Evolutionary conservation across 2,329 filamentous ascomycete genomes (phyloP).

Genomic region (Chaetomiaceae sp.): DNA sequence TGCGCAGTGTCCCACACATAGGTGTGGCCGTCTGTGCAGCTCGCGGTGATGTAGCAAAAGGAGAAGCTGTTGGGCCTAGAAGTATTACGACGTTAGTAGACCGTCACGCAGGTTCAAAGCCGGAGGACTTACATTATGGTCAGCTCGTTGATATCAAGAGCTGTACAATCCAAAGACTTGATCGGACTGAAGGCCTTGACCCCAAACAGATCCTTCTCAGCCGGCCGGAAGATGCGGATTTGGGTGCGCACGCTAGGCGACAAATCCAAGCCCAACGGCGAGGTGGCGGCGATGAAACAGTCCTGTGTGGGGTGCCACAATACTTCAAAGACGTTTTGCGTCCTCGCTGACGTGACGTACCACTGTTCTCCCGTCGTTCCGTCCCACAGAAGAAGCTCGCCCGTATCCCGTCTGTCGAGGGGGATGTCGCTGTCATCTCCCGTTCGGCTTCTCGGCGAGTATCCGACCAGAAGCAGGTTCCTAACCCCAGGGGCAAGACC

Average conservation of each 20-base stretch:
- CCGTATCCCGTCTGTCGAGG: constrained; percentile 50
- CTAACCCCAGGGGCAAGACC: constrained; percentile 41
- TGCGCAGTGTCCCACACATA: constrained; percentile 60
- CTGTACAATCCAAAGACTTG: constrained; percentile 54
- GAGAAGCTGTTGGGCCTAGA: constrained; percentile 45
- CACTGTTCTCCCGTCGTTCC: constrained; percentile 40
- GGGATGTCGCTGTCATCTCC: constrained; percentile 55
- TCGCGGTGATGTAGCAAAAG: constrained; percentile 54
- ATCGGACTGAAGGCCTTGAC: constrained; percentile 40
- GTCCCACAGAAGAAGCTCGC: constrained; percentile 59
- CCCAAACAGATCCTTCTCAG: constrained; percentile 27
- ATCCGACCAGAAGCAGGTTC: constrained; percentile 56
- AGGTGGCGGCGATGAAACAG: constrained; percentile 54
- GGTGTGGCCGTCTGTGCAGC: constrained; percentile 56
- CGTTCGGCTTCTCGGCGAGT: constrained; percentile 53
- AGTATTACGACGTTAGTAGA: constrained; percentile 23
- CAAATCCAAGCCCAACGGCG: constrained; percentile 43
- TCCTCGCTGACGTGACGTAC: constrained; percentile 45
- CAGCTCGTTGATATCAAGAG: constrained; percentile 59
- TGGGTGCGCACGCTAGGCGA: constrained; percentile 49
- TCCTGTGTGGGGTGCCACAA: constrained; percentile 54
- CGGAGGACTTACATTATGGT: constrained; percentile 43
- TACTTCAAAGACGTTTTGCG: constrained; percentile 60
- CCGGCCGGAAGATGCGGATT: constrained; percentile 48
- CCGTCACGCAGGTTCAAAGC: too few relatives aligned